phyloP scores from a whole-genome alignment of 2,329 filamentous ascomycete genomes.

The Leptographium galeiforme region DNA sequence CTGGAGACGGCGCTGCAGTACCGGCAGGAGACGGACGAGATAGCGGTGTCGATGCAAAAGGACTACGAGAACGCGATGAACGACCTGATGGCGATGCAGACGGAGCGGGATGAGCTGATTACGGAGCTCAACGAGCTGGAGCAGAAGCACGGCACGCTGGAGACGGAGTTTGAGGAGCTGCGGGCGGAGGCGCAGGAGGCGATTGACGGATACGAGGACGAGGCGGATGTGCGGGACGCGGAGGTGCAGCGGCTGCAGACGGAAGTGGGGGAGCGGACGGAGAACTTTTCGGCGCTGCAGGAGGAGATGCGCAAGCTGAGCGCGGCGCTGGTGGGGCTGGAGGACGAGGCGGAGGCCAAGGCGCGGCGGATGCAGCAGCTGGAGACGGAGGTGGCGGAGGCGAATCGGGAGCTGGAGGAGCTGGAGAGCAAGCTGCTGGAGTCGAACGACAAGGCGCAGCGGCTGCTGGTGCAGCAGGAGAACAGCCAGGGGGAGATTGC shows the following conservation, averaged over 20 bases:
- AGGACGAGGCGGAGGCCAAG: conserved; percentile 78
- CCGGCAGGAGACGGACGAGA: conserved; percentile 45
- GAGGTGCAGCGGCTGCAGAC: conserved; percentile 57
- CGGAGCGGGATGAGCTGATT: conserved; percentile 62
- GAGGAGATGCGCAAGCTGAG: conserved; percentile 88
- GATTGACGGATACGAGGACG: conserved; percentile 53
- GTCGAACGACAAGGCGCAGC: conserved; percentile 74
- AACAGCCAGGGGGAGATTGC: conserved; percentile 86
- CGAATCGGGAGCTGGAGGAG: conserved; percentile 75
- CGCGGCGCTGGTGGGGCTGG: conserved; percentile 71
- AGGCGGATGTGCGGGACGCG: conserved; percentile 58
- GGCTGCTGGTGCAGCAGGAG: conserved; percentile 81
- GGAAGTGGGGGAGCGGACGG: conserved; percentile 62
- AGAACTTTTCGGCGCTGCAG: conserved; percentile 85
- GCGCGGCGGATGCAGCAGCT: conserved; percentile 67
- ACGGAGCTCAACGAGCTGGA: conserved; percentile 36
- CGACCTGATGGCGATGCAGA: conserved; percentile 65
- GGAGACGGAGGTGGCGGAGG: conserved; percentile 68
- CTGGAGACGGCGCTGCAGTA: conserved; percentile 59
- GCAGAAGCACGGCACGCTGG: conserved; percentile 22
- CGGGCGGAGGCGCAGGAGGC: conserved; percentile 52
- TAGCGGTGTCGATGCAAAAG: conserved; percentile 53
- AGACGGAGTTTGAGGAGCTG: conserved; percentile 47
- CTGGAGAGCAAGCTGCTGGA: conserved; percentile 76
- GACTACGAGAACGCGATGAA: conserved; percentile 61